Base-by-base conservation (phyloP, 441 rosid species). In the Erysimum cheiri region DNA sequence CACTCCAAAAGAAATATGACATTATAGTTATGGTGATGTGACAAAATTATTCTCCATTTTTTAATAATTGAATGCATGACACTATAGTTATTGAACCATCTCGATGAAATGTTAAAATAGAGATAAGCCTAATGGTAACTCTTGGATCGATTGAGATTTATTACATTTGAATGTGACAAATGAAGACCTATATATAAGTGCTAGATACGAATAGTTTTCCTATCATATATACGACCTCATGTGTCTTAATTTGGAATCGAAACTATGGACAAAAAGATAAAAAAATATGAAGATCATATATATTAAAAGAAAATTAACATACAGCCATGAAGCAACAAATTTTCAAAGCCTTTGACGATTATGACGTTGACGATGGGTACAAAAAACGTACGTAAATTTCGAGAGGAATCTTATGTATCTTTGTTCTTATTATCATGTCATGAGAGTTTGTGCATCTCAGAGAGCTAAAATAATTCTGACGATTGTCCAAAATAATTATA, bases 391-490 rank as follows among this genome's bases (percentile, higher is more conserved):
- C 57, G 74, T 74, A 56, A 36, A 66, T 46, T 61, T 65, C 71
- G 36, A 53, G 76, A 68, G 62, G 79, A 79, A 70, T 70, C 77
- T 60, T 56, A 33, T 57, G 74, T 33, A 69, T 55, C 73, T 75
- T 62, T 69, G 60, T 69, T 35, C 57, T 41, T 67, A 55, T 67
- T 75, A 63, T 75, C 64, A 75, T 75, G 50, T 49, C 71, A 75
- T 75, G 79, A 75, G 75, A 75, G 79, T 69, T 75, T 75, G 79
- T 75, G 79, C 79, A 56, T 69, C 59, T 15, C 70, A 75, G 75
- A 57, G 73, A 69, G 43, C 53, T 48, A 61, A 62, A 57, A 75
- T 5, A 48, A 56, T 49, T 62, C 70, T 75, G 78, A 69, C 70
- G 73, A 74, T 56, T 62, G 59, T 50, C 32, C 58, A 53, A 74